Evolutionary conservation across 148 eudicot species (phyloP), one percentile per base, ranked within the genome.

Genomic region (Diospyros kaki): DNA sequence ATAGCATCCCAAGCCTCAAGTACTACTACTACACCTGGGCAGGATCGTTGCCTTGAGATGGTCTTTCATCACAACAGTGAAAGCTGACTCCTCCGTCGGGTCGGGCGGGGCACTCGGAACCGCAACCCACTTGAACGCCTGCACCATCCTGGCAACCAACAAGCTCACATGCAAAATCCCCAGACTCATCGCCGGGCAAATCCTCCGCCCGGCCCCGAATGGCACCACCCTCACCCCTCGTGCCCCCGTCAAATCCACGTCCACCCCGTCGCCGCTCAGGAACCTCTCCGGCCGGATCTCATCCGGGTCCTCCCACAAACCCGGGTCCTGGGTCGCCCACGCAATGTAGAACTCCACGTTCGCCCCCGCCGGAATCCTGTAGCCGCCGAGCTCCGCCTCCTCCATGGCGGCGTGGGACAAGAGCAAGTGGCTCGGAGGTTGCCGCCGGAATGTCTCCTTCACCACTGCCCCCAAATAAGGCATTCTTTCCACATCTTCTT

Each of bases 11-110:
- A 28, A 28, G 28, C 28, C 28, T 28, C 28, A 28, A 28, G 28
- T 28, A 28, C 28, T 28, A 28, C 28, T 28, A 28, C 12, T 82
- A 66, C 70, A 63, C 87, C 98, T 79, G 7, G 91, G 89, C 63
- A 91, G 76, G 75, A 93, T 88, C 3, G 81, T 81, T 41, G 97
- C 98, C 79, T 84, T 93, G 61, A 93, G 93, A 14, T 97, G 90
- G 74, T 89, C 77, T 82, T 93, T 91, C 98, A 93, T 91, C 17
- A 95, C 91, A 53, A 95, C 84, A 51, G 98, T 95, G 62, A 95
- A 95, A 79, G 98, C 97, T 80, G 89, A 95, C 2, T 96, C 89
- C 88, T 92, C 96, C 1, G 97, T 90, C 81, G 93, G 96, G 90
- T 92, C 97, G 67, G 97, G 98, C 73, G 86, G 91, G 81, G 71